Base-by-base conservation (phyloP, 345 rosid genomes). In the Eucalyptus lansdowneana region DNA sequence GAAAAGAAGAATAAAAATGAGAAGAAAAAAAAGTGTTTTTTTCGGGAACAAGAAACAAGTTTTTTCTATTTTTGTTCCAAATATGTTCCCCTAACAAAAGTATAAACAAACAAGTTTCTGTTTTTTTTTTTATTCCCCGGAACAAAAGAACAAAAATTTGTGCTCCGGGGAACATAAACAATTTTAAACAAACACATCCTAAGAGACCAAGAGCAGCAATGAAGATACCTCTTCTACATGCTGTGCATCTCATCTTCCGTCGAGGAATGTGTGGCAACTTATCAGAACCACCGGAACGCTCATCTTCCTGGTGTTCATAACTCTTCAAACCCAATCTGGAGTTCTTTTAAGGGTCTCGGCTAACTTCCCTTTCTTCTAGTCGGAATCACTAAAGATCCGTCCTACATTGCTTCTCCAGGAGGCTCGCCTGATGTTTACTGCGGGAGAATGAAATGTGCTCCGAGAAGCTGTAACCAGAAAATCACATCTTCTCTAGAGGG, bases 321-420 rank as follows among this genome's bases (percentile, higher is more conserved):
- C 86, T 83, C 87, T 83, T 89, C 56, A 83, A 83, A n/a, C 49
- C 90, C 90, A 81, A 89, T 89, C 81, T 83, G 90, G 42, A 89
- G 90, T 44, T 89, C 90, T 44, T 44, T 89, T 80, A 42, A 83
- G 47, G 25, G 81, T 83, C 87, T 83, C 81, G 11, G 86, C 81
- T 13, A 89, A 83, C 50, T 83, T 83, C 50, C 37, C 19, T 62
- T 58, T 89, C 56, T 56, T 83, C 90, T 45, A 34, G 21, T 45
- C 58, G 67, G 87, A 89, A 83, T 89, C 90, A 58, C 50, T 56
- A 13, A 37, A 50, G 87, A 56, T 88, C 40, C 4, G 21, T 58
- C 87, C 19, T 22, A 37, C 42, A 25, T 88, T 17, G 89, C 89
- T 56, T 88, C 89, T 80, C 87, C 17, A 83, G 29, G 80, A 11